Evolutionary conservation across 768 basidiomycete species (phyloP), one percentile per base, ranked within the genome.

Genomic region (Amanita thiersii): DNA sequence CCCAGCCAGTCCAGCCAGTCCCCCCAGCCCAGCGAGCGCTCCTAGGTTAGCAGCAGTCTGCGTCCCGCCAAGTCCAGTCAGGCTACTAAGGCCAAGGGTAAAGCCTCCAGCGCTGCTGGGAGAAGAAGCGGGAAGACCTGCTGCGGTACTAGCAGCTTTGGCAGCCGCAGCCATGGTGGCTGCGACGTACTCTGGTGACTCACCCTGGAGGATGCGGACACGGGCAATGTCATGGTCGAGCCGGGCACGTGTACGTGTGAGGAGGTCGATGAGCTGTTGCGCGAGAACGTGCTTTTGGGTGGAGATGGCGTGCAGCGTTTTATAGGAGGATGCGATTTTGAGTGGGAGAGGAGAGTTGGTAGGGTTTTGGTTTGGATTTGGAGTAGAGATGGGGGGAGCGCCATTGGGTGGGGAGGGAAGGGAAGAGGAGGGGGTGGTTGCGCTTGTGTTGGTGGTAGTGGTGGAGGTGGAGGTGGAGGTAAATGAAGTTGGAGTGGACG

Each of bases 221-320:
- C 65, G 66, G 37, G 55, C 53, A 15, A 79, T 59, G 50, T 79
- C 76, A 2, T 62, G 56, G 47, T 75, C 74, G 9, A 79, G 66
- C 31, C 70, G 62, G 10, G 68, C 60, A 33, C 68, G 66, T 19
- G 74, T 71, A 25, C 67, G 60, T 2, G 58, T 61, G 23, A 77
- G 59, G 26, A 75, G 63, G 25, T 73, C 69, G 21, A 74, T 65
- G 18, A 77, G 58, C 10, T 66, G 63, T 47, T 74, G 63, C 0
- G 73, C 68, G 9, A 75, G 64, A 7, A 46, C 47, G 35, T 66
- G 61, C 54, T 77, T 77, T 52, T 77, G 71, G 3, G 53, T 37
- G 6, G 67, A 64, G 4, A 75, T 70, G 61, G 10, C 75, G 67
- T 50, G 73, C 68, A 19, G 64, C 55, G 47, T n/a, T n/a, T n/a